Evolutionary conservation across 2,329 filamentous ascomycete genomes (phyloP).

Genomic region (Emergomyces pasteurianus): DNA sequence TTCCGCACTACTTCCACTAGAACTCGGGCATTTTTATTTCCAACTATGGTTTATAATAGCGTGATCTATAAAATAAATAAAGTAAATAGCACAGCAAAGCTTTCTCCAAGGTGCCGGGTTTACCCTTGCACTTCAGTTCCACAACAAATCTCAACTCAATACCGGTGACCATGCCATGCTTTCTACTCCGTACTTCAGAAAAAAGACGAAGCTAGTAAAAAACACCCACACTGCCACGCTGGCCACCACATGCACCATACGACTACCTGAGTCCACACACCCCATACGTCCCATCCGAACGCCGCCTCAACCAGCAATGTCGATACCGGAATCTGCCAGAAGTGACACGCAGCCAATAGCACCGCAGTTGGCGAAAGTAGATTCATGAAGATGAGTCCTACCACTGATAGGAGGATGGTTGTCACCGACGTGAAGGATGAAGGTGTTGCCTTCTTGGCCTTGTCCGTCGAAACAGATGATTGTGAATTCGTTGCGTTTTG

Average conservation of each 20-base stretch:
- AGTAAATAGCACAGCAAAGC: background rate
- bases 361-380: slow-evolving; percentile 48
- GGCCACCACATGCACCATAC: slow-evolving; percentile 97
- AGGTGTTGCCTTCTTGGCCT: background rate
- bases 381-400: slow-evolving; percentile 40
- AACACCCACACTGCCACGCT: slow-evolving; percentile 59
- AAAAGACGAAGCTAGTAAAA: slow-evolving; percentile 24
- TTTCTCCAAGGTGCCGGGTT: background rate
- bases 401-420: slow-evolving; percentile 11
- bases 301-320: slow-evolving; percentile 59
- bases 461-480: background rate
- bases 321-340: slow-evolving; percentile 40
- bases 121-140: background rate
- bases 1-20: background rate
- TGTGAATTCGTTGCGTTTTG: background rate
- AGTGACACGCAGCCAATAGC: slow-evolving; percentile 38
- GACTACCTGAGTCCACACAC: slow-evolving; percentile 76
- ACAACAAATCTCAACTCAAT: background rate
- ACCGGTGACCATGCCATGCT: background rate
- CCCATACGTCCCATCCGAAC: slow-evolving; percentile 81
- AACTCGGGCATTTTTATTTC: background rate
- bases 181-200: background rate
- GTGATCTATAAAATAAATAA: background rate
- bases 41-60: background rate
- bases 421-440: background rate